Evolutionary conservation across 345 rosid species (phyloP), one percentile per base, ranked within the genome.

Genomic region (Psidium guajava): DNA sequence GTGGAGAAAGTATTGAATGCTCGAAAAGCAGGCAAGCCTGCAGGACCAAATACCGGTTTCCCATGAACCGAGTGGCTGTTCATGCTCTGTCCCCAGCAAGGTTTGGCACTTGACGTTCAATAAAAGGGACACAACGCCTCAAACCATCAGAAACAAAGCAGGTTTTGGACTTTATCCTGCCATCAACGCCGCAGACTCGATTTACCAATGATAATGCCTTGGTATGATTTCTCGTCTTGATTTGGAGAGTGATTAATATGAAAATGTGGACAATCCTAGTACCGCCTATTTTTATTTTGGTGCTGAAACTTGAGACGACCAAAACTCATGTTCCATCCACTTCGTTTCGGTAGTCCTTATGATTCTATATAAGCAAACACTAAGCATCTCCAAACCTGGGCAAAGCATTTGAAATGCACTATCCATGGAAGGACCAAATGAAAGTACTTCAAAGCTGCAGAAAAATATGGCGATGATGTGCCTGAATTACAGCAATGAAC

Each of bases 1-100:
- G 95, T 92, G 44, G 96, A 94, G n/a, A 93, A 84, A 83, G 85
- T 94, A 54, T 87, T 94, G 94, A 92, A 85, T 52, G 93, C 94
- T 22, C 91, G 96, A 83, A 92, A 86, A 74, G 82, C 88, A 42
- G 83, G 87, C 54, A 58, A 56, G 28, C 74, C 32, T 14, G 49
- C 75, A 14, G 58, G 44, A 27, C 50, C 61, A 36, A 32, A 69
- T 36, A 27, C 74, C 27, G 54, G 82, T 27, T 42, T 77, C 27
- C 64, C 81, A 22, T 82, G 32, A 82, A n/a, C 55, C 22, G 83
- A 81, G 83, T 81, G 28, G 32, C 25, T 44, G 1, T 81, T 81
- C 83, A 81, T 44, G 22, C 54, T 44, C 55, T 27, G 83, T 21
- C 36, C 36, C 54, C 55, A 24, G 20, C 40, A 81, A 51, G 56